Percentiles rank a stretch among this genome's conserved stretches.
These are phyloP conservation scores for Buddleja alternifolia DNA, from an alignment of 257 asterid species.

Conservation along the genomic window DNA sequence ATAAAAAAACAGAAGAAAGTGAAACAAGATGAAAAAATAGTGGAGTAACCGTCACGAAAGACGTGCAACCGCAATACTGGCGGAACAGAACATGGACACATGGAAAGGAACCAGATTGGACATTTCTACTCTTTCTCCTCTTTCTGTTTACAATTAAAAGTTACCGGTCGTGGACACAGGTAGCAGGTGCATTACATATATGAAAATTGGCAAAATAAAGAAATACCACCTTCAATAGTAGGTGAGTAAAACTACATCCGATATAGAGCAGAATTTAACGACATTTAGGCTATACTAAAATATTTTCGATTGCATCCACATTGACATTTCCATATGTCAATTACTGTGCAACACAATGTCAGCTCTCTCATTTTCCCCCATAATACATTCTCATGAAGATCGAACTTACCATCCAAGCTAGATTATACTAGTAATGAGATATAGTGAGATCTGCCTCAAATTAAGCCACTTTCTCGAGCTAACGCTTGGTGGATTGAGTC, in stretches of 20 bases:
- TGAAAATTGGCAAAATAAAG: not conserved
- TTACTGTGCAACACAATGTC: not conserved
- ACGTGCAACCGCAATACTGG: not conserved
- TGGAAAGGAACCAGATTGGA: too few species aligned
- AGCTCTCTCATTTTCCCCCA: not conserved
- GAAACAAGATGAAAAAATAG: too few species aligned
- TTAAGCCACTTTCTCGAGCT: not conserved
- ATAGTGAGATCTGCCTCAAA: too few species aligned
- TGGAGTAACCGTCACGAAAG: too few species aligned
- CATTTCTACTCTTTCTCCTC: not conserved
- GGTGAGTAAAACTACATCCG: constrained; percentile 9
- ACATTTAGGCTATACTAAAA: not conserved
- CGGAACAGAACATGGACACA: not conserved
- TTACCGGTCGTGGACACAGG: not conserved
- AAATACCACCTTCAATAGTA: not conserved
- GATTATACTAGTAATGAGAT: constrained; percentile 1
- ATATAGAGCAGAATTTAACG: not conserved
- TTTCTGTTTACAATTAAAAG: not conserved
- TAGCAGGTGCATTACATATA: not conserved
- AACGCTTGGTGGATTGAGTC: constrained; percentile 8
- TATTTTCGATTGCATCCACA: not conserved
- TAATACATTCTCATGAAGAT: constrained; percentile 15
- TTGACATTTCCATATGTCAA: not conserved
- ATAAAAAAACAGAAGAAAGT: too few species aligned
- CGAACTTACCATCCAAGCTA: not conserved